Conservation (phyloP, 176 grass and related monocot genomes). For the Carex kokanica region DNA sequence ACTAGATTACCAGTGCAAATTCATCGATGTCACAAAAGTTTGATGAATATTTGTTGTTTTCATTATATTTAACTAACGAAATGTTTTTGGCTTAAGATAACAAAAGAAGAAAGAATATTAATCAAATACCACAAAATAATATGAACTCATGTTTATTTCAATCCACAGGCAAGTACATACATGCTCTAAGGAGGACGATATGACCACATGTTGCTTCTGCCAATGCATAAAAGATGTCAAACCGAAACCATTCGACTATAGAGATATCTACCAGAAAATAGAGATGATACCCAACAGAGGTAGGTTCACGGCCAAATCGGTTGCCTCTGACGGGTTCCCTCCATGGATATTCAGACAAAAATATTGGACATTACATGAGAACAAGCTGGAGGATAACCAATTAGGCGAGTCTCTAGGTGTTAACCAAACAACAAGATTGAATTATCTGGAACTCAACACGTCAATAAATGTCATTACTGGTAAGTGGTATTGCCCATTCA, state of each 20-base stretch:
- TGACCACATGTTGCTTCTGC: conserved; percentile 37
- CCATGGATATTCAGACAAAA: conserved; percentile 35
- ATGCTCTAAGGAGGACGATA: conserved; percentile 56
- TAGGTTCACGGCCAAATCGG: conserved; percentile 49
- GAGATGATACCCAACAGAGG: conserved; percentile 38
- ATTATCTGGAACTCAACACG: neutral
- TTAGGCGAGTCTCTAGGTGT: conserved; percentile 35
- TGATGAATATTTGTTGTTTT: neutral
- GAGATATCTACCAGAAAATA: conserved; percentile 61
- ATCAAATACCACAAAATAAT: neutral
- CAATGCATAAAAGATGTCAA: conserved; percentile 26
- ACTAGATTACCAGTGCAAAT: no score
- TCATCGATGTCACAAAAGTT: no score
- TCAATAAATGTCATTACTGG: neutral
- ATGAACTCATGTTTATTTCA: neutral
- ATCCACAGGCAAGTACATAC: conserved; percentile 36
- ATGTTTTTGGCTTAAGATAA: neutral
- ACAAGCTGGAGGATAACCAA: conserved; percentile 23
- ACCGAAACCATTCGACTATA: conserved; percentile 44
- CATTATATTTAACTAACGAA: neutral
- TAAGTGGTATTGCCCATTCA: conserved; percentile 61
- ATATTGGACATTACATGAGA: conserved; percentile 37
- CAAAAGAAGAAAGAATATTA: neutral
- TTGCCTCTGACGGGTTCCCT: conserved; percentile 39
- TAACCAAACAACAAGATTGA: conserved; percentile 22